Conservation (phyloP, 371 early-diverging fungal genomes). For the Circinella minor region DNA sequence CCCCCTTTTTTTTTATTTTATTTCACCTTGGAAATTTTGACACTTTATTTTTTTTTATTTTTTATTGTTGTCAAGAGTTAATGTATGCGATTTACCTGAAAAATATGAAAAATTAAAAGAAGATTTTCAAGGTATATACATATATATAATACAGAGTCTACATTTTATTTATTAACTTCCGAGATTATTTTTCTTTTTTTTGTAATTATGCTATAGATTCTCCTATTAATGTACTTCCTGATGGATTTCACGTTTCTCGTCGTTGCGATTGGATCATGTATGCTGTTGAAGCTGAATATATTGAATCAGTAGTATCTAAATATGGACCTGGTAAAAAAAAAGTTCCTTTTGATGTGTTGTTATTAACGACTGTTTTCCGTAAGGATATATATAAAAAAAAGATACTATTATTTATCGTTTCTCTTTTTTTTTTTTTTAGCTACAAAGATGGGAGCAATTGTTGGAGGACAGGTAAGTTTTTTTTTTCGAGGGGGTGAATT, state of each 20-base stretch:
- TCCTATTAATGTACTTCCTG: conserved; percentile 70
- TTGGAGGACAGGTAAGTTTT: conserved; percentile 68
- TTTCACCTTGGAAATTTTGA: no score
- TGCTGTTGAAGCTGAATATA: conserved; percentile 91
- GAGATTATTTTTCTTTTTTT: no score
- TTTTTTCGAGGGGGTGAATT: background rate
- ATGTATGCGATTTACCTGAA: conserved; percentile 87
- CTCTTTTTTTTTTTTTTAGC: conserved; percentile 48
- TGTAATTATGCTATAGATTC: conserved; percentile 35
- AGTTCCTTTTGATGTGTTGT: background rate
- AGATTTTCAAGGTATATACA: conserved; percentile 56
- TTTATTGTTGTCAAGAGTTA: conserved; percentile 53
- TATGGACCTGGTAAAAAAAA: conserved; percentile 80
- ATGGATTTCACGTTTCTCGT: conserved; percentile 87
- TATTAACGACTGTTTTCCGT: no score
- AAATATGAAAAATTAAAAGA: conserved; percentile 69
- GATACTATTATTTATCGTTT: no score
- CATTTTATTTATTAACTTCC: no score
- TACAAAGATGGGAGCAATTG: conserved; percentile 88
- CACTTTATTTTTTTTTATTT: background rate
- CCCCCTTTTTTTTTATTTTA: no score
- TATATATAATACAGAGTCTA: background rate
- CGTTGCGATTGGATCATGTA: conserved; percentile 91
- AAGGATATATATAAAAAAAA: no score
- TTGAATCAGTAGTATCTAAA: conserved; percentile 76